Conservation (phyloP, 371 early-diverging fungal genomes). For the Batkoa obscura region DNA sequence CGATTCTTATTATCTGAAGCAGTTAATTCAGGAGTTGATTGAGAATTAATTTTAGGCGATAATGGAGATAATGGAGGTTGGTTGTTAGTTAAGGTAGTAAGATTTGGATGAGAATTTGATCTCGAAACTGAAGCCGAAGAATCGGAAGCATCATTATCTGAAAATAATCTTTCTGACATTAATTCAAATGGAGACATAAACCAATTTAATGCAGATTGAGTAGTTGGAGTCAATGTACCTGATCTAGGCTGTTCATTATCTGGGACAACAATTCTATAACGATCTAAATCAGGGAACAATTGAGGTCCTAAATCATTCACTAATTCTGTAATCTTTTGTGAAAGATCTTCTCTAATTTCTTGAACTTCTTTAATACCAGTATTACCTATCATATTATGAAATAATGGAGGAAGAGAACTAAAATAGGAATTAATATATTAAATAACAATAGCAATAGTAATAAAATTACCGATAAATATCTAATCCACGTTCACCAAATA, state of each 20-base stretch:
- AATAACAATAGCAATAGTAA: not conserved
- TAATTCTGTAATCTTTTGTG: conserved; percentile 49
- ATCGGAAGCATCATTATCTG: not conserved
- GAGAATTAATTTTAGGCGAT: too few relatives aligned
- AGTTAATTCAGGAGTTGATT: too few relatives aligned
- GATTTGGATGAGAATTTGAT: not conserved
- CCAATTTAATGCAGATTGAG: conserved; percentile 5
- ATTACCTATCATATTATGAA: conserved; percentile 31
- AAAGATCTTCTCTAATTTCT: conserved; percentile 46
- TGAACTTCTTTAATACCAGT: conserved; percentile 35
- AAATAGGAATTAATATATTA: not conserved
- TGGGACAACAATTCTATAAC: conserved; percentile 13
- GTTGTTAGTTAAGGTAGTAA: not conserved
- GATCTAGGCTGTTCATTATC: not conserved
- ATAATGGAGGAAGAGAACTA: conserved; percentile 66
- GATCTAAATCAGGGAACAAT: conserved; percentile 60
- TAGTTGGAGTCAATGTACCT: not conserved
- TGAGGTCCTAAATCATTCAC: conserved; percentile 77
- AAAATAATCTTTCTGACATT: conserved; percentile 34
- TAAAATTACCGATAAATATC: conserved; percentile 48
- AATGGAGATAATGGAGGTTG: too few relatives aligned
- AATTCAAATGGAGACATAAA: conserved; percentile 17
- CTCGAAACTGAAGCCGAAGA: not conserved
- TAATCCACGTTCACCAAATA: conserved; percentile 71
- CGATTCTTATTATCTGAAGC: too few relatives aligned